A percentile compares a stretch with the other conserved stretches of the same genome.
These are phyloP conservation scores for Cokeromyces recurvatus DNA, from an alignment of 371 early-diverging fungal genomes.

Conservation along the genomic window DNA sequence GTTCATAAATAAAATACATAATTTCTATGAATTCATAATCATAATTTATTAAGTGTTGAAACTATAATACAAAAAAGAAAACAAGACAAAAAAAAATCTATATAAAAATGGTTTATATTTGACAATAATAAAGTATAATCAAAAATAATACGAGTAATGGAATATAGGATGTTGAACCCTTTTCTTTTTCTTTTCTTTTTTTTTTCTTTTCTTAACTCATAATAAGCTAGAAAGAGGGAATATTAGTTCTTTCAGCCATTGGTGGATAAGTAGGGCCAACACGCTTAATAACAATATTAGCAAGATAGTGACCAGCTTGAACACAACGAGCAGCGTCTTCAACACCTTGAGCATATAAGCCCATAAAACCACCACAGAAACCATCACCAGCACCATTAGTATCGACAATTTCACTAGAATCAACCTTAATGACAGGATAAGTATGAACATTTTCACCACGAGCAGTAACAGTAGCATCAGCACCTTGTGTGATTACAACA, in stretches of 20 bases:
- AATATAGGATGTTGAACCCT: no score
- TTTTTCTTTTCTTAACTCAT: no score
- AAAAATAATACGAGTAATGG: no score
- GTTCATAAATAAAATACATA: no score
- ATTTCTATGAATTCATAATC: no score
- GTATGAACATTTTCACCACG: slow-evolving; percentile 50
- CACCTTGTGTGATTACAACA: slow-evolving; percentile 92
- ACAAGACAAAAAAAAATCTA: no score
- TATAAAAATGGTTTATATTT: not conserved
- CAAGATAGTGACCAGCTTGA: slow-evolving; percentile 89
- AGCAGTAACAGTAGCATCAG: slow-evolving; percentile 74
- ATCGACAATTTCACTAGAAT: slow-evolving; percentile 77
- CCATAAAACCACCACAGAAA: slow-evolving; percentile 92
- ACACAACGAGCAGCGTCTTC: slow-evolving; percentile 57
- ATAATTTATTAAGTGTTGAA: slow-evolving; percentile 2
- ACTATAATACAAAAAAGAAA: slow-evolving; percentile 1
- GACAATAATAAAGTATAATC: not conserved
- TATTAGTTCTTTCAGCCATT: slow-evolving; percentile 33
- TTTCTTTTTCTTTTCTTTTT: not conserved
- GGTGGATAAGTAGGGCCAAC: slow-evolving; percentile 84
- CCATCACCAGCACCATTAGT: slow-evolving; percentile 98
- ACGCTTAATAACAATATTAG: slow-evolving; percentile 84
- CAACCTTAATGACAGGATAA: slow-evolving; percentile 73
- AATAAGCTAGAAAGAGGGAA: slow-evolving; percentile 39
- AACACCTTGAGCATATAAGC: slow-evolving; percentile 75